These are phyloP conservation scores for Solanum clarkiae DNA, from an alignment of 257 asterid species.

Conservation along the genomic window DNA sequence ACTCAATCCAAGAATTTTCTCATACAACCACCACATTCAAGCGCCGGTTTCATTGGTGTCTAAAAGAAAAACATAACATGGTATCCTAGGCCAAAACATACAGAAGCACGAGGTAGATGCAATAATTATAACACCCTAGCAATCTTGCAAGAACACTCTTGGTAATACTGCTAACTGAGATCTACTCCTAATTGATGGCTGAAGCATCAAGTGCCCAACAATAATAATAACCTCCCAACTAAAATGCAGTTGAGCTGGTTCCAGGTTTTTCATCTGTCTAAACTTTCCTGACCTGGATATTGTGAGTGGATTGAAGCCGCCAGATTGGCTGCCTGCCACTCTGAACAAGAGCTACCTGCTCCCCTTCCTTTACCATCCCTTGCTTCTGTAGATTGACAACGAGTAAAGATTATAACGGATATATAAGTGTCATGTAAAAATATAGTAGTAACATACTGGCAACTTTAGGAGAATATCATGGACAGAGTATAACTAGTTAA, in stretches of 20 bases:
- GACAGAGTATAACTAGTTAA: not conserved
- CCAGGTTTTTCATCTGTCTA: conserved; percentile 9
- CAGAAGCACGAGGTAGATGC: not conserved
- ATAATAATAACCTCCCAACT: not conserved
- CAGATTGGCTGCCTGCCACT: conserved; percentile 74
- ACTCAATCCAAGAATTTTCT: not conserved
- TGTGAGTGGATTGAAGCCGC: conserved; percentile 85
- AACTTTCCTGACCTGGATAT: conserved; percentile 82
- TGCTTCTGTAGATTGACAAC: conserved; percentile 33
- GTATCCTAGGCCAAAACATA: not conserved
- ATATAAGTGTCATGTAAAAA: not conserved
- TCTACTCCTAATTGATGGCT: not conserved
- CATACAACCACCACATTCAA: not conserved
- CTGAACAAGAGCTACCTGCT: conserved; percentile 90
- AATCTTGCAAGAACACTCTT: not conserved
- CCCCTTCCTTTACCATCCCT: conserved; percentile 91
- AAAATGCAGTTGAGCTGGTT: not conserved
- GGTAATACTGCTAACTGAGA: not conserved
- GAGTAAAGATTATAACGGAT: not conserved
- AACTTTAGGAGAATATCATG: not conserved
- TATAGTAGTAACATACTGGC: not conserved
- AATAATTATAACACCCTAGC: not conserved
- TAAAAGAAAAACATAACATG: not conserved
- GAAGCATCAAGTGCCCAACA: not conserved
- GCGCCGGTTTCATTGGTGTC: not conserved